Evolutionary conservation across 768 basidiomycete species (phyloP), one percentile per base, ranked within the genome.

Genomic region (Boletus coccyginus): DNA sequence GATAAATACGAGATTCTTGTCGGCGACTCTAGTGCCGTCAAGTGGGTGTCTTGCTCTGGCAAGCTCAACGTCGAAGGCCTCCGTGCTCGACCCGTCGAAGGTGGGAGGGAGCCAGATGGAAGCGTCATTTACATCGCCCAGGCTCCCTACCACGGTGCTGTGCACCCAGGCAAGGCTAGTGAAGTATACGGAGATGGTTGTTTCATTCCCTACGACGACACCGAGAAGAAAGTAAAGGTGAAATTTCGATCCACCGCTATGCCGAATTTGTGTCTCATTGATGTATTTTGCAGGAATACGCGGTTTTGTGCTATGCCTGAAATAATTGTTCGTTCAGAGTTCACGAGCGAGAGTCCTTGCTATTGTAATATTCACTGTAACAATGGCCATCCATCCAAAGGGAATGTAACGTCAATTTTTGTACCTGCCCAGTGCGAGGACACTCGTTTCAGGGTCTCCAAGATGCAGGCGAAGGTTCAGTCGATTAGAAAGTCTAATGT

Each of bases 1-100:
- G 79, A 77, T 31, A 77, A 74, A 35, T 90, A 82, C 62, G 88
- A 91, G 64, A 78, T 90, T 45, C 83, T 91, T n/a, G 73, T 89
- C 17, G 88, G 86, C 2, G 75, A 90, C 63, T 71, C 75, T 59
- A 69, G 67, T 5, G 84, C 76, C 27, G 67, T 91, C 51, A 75
- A 62, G 47, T 91, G 88, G 88, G 82, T 86, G 1, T 58, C 75
- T 47, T 60, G 69, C 47, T 69, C 70, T 35, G 85, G 84, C 29
- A 68, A 65, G 7, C 58, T 88, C 55, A 74, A 82, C 50, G 54
- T 81, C 35, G 44, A 64, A 1, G 53, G 62, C 38, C 78, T 88
- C 33, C 73, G 79, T 46, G 70, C 70, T 46, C 70, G 57, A 6
- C 86, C 86, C 1, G 85, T 91, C 36, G 86, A 89, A 56, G 89